These are phyloP conservation scores for Ophiosphaerella herpotricha DNA, from an alignment of 2,329 filamentous ascomycete species.

Conservation along the genomic window DNA sequence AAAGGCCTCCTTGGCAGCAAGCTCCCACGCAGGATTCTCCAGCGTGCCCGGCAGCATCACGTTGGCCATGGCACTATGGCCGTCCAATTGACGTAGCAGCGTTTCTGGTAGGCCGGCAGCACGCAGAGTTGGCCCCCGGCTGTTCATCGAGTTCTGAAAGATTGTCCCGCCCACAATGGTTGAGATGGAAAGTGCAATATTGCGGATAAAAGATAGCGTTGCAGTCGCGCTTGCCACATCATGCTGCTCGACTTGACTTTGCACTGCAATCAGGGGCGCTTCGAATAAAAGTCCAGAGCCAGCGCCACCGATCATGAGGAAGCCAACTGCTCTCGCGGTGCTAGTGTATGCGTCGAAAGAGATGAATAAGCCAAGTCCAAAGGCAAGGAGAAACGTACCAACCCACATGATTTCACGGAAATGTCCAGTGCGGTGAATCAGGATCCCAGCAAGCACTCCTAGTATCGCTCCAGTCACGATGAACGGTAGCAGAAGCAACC, in stretches of 20 bases:
- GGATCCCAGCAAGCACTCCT: slow-evolving; percentile 53
- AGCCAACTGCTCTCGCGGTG: slow-evolving; percentile 49
- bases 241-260: slow-evolving; percentile 57
- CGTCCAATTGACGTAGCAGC: slow-evolving; percentile 57
- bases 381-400: slow-evolving; percentile 36
- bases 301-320: slow-evolving; percentile 56
- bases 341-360: slow-evolving; percentile 33
- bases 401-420: slow-evolving; percentile 48
- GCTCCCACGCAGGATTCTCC: slow-evolving; percentile 49
- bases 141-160: slow-evolving; percentile 65
- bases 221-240: slow-evolving; percentile 59
- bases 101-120: slow-evolving; percentile 55
- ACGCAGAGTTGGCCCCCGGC: slow-evolving; percentile 53
- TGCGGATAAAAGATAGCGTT: slow-evolving; percentile 55
- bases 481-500: slow-evolving; percentile 66
- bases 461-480: slow-evolving; percentile 52
- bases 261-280: slow-evolving; percentile 61
- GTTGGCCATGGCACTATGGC: slow-evolving; percentile 63
- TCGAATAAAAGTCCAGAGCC: slow-evolving; percentile 60
- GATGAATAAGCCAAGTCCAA: slow-evolving; percentile 45
- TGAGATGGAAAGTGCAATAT: slow-evolving; percentile 52
- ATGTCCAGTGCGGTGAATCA: slow-evolving; percentile 52
- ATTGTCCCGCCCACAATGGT: slow-evolving; percentile 57
- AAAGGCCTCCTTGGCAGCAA: slow-evolving; percentile 50
- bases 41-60: slow-evolving; percentile 60